Conservation (phyloP, 2,329 filamentous ascomycete genomes). For the Xylaria digitata region DNA sequence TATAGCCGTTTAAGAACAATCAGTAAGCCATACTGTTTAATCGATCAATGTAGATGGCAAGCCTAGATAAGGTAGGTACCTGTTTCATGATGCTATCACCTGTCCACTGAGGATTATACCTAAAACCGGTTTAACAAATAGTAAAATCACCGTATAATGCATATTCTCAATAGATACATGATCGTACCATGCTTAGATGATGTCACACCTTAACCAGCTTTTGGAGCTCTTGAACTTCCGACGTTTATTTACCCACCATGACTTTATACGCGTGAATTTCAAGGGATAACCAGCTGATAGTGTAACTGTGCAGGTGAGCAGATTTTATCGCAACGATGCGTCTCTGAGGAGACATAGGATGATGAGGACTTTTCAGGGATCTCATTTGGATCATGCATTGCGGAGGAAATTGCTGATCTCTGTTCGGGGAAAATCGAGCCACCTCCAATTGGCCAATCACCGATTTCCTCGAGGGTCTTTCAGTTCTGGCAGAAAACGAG, state of each 20-base stretch:
- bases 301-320: constrained; percentile 4
- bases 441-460: constrained; percentile 31
- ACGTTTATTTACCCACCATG: constrained; percentile 13
- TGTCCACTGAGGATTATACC: no score
- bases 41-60: no score
- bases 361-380: constrained; percentile 35
- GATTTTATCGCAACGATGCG: constrained; percentile 17
- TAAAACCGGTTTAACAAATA: no score
- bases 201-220: not conserved
- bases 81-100: no score
- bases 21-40: no score
- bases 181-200: constrained; percentile 1
- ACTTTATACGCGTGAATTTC: constrained; percentile 2
- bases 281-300: constrained; percentile 2
- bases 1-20: no score
- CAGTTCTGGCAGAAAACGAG: constrained; percentile 39
- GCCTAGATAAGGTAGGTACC: no score
- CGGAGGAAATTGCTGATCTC: constrained; percentile 31
- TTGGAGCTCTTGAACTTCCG: no score
- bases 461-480: constrained; percentile 47
- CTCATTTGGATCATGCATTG: constrained; percentile 31
- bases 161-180: not conserved
- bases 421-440: constrained; percentile 22
- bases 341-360: constrained; percentile 25
- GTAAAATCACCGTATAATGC: no score